Evolutionary conservation across 257 asterid species (phyloP), one percentile per base, ranked within the genome.

Genomic region (Handroanthus guayacan): DNA sequence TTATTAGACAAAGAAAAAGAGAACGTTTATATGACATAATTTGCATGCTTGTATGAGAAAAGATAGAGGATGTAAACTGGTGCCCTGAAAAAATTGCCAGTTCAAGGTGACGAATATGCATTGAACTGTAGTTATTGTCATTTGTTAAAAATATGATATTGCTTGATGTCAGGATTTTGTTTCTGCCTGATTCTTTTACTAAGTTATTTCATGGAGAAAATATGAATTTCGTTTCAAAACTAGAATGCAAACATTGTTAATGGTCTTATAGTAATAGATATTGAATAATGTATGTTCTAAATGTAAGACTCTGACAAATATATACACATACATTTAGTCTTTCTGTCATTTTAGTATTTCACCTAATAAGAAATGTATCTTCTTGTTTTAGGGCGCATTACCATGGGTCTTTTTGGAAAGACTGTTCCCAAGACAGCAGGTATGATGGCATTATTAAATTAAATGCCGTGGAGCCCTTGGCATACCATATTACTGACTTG

Each of bases 341-440:
- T 57, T 18, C 37, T 73, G 41, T 44, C 54, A 1, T 47, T 60
- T 60, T 36, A n/a, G n/a, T n/a, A n/a, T n/a, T n/a, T n/a, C n/a
- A n/a, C 57, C 75, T 76, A 18, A 72, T 61, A 16, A 17, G 37
- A n/a, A 60, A 73, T 38, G 48, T 63, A 55, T 45, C 43, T 9
- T 74, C n/a, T 62, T 78, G 20, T 68, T 86, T 71, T 89, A 94
- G 98, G 99, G 39, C 97, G 97, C 75, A 72, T 95, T 69, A 87
- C 91, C 31, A 91, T 92, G 84, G 99, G 99, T 71, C 98, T 95
- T 78, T 95, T 89, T 76, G 99, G 98, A 25, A 89, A 92, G 57
- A 83, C 98, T 62, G 99, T 95, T 72, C 98, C 99, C 0, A 95
- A 95, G 87, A 95, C 98, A 68, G 91, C 87, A 87, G 99, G 98